These are phyloP conservation scores for Hammondia hammondi DNA, from an alignment of 169 alveolate genomes.

Conservation along the genomic window DNA sequence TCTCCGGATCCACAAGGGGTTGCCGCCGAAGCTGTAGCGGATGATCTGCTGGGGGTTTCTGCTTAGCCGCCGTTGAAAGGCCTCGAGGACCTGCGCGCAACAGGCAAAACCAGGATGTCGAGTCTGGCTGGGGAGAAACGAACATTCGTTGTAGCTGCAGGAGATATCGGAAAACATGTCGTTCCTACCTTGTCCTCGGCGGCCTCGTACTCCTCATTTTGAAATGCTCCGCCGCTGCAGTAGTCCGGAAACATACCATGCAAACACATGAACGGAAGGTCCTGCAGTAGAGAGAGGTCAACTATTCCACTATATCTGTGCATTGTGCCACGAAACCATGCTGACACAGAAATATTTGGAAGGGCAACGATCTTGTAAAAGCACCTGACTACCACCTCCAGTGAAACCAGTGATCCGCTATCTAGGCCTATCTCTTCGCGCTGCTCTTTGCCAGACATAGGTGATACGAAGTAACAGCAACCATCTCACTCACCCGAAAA, in stretches of 20 bases:
- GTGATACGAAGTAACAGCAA: too few relatives aligned
- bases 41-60: conserved; percentile 66
- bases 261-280: neutral
- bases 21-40: conserved; percentile 72
- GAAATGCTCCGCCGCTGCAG: conserved; percentile 36
- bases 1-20: conserved; percentile 60
- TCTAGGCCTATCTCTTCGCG: too few relatives aligned
- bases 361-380: too few relatives aligned
- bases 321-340: too few relatives aligned
- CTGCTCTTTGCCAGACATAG: neutral
- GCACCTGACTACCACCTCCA: neutral
- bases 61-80: conserved; percentile 64
- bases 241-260: neutral
- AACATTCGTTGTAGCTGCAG: neutral
- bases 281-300: neutral
- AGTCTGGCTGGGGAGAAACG: neutral
- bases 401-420: neutral
- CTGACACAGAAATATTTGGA: too few relatives aligned
- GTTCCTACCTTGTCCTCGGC: neutral
- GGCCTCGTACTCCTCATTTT: conserved; percentile 23
- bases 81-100: conserved; percentile 56
- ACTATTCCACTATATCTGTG: neutral
- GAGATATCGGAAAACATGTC: neutral
- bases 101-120: neutral
- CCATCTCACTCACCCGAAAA: neutral